Evolutionary conservation across 768 basidiomycete species (phyloP), one percentile per base, ranked within the genome.

Genomic region (Neoboletus magnificus): DNA sequence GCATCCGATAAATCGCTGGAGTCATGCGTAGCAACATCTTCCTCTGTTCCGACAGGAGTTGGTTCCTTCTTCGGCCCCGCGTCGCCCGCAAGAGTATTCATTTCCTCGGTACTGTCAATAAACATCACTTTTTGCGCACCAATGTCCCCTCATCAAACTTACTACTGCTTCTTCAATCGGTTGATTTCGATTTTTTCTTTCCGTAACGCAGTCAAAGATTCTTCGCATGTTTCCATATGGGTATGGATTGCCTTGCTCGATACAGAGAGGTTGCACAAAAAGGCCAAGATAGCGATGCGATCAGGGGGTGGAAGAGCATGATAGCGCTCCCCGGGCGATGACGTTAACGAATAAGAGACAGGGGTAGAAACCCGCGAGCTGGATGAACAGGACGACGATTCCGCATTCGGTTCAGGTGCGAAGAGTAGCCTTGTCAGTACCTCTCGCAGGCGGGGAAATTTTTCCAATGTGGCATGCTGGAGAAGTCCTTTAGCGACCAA

Each of bases 131-230:
- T 32, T 51, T 50, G 65, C 44, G 44, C 52, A 39, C 42, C 27
- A 56, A 43, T 45, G 20, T 56, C 47, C 45, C 20, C 46, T 27
- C 18, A 41, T 52, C 50, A 20, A 10, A 82, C 93, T 75, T 70
- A 96, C 95, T 86, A 80, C 67, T 88, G 85, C 71, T 92, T 95
- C 74, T 89, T 89, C 64, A 87, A 77, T 56, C 95, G 82, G 73
- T 97, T 97, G 57, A 94, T 85, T 59, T 98, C 97, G 32, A 95
- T 93, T 71, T 95, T 91, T 71, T 96, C 92, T 73, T 98, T 99
- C 59, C 97, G 76, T 33, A 97, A 77, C 27, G 94, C 91, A 10
- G 97, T 98, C 58, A 99, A 71, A 60, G 89, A 86, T 62, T 89
- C 83, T 66, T 95, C 93, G 64, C 91, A 92, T 43, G 84, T 81